Evolutionary conservation across 257 asterid species (phyloP).

Genomic region (Solanum piurae): DNA sequence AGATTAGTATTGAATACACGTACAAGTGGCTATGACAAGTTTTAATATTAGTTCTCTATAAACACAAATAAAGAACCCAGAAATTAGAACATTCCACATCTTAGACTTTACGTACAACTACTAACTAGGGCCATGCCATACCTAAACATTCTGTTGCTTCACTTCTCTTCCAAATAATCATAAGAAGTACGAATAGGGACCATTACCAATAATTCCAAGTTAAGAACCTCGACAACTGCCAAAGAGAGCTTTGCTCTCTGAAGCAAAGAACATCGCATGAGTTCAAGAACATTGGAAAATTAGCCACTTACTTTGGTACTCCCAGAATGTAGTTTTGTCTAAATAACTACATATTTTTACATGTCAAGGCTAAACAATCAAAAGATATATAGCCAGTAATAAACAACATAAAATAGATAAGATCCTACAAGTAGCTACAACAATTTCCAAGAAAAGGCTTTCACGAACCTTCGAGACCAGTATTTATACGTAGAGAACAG

Average conservation of each 20-base stretch:
- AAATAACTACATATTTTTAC: neutral
- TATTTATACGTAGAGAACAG: slow-evolving; percentile 32
- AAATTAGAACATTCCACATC: neutral
- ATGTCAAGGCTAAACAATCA: neutral
- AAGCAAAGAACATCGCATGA: neutral
- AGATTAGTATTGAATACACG: neutral
- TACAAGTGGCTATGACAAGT: neutral
- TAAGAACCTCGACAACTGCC: neutral
- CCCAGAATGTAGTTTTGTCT: neutral
- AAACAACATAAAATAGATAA: neutral
- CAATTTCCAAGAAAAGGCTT: neutral
- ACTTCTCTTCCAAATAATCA: neutral
- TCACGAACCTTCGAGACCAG: slow-evolving; percentile 23
- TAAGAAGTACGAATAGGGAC: neutral
- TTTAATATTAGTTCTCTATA: neutral
- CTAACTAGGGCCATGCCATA: neutral
- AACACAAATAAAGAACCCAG: neutral
- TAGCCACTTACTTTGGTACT: slow-evolving; percentile 13
- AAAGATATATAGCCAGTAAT: neutral
- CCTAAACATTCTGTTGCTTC: neutral
- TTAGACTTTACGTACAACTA: neutral
- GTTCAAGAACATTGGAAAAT: neutral
- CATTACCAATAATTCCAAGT: neutral
- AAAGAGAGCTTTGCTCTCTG: neutral
- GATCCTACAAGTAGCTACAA: neutral